Percentiles rank a stretch among this genome's conserved stretches.
Conservation (phyloP, 192 early-diverging fungal species). For the Coemansia sp. region DNA sequence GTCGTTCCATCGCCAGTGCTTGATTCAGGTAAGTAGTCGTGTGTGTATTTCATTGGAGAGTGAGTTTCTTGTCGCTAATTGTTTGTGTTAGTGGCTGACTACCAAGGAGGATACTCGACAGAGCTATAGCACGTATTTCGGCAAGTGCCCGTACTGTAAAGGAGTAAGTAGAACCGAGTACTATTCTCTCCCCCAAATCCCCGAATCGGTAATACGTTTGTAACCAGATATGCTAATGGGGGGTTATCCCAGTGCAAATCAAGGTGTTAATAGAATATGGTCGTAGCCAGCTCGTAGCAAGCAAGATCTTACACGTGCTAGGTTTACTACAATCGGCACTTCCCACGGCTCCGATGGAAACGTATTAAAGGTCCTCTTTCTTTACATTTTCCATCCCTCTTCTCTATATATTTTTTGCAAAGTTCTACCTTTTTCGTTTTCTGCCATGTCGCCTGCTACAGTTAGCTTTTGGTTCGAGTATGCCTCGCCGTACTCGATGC, state of each 20-base stretch:
- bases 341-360: background rate
- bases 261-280: conserved; percentile 7
- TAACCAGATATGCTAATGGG: background rate
- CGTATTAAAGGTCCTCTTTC: background rate
- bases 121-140: conserved; percentile 47
- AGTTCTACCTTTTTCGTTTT: background rate
- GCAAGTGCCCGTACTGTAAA: conserved; percentile 47
- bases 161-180: conserved; percentile 16
- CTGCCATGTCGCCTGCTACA: conserved; percentile 5
- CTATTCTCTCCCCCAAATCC: background rate
- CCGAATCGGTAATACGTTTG: background rate
- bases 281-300: conserved; percentile 3
- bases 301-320: background rate
- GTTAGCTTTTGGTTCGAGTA: conserved; percentile 54
- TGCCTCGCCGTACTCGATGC: conserved; percentile 51
- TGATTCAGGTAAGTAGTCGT: conserved; percentile 24
- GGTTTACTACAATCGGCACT: background rate
- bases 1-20: conserved; percentile 44
- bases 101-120: conserved; percentile 50
- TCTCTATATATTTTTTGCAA: background rate
- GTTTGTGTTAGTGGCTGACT: conserved; percentile 30
- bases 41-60: background rate
- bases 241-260: background rate
- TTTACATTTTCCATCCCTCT: background rate
- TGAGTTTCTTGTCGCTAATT: background rate